These are phyloP conservation scores for Botrytis byssoidea DNA, from an alignment of 2,329 filamentous ascomycete species.

Conservation along the genomic window DNA sequence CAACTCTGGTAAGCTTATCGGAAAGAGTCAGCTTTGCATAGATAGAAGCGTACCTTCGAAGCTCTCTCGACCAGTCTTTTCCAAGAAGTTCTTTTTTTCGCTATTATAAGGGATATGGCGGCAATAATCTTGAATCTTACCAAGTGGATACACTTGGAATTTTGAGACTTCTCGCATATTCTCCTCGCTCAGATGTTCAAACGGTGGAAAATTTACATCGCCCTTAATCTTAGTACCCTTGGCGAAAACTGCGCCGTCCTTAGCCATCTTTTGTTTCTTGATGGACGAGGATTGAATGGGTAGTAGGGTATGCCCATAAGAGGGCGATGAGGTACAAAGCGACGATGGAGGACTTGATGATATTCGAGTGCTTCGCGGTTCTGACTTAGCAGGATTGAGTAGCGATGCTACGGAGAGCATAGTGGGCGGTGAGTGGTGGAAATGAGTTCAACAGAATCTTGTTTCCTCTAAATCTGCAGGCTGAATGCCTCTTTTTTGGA, in stretches of 20 bases:
- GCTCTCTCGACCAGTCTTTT: conserved; percentile 81
- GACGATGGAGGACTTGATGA: conserved; percentile 43
- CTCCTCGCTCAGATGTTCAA: conserved; percentile 61
- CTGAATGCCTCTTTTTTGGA: conserved; percentile 28
- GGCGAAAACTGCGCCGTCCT: conserved; percentile 62
- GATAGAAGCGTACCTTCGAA: conserved; percentile 70
- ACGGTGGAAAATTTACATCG: conserved; percentile 70
- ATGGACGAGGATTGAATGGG: conserved; percentile 34
- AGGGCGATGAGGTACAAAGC: conserved; percentile 31
- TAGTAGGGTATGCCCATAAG: conserved; percentile 32
- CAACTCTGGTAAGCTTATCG: conserved; percentile 11
- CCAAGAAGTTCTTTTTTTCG: conserved; percentile 84
- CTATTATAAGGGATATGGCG: conserved; percentile 91
- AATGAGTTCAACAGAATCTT: conserved; percentile 26
- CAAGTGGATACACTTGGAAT: conserved; percentile 66
- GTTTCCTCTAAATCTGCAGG: conserved; percentile 33
- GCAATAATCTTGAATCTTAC: conserved; percentile 59
- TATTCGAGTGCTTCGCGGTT: conserved; percentile 43
- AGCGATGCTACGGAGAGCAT: conserved; percentile 67
- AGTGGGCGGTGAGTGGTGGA: conserved; percentile 31
- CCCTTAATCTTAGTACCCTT: conserved; percentile 60
- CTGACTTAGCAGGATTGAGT: conserved; percentile 56
- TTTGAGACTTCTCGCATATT: conserved; percentile 57
- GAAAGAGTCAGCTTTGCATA: conserved; percentile 16
- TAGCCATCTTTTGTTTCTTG: conserved; percentile 59